Evolutionary conservation across 352 stramenopile genomes (phyloP).

Genomic region (Phytopythium delawarense): DNA sequence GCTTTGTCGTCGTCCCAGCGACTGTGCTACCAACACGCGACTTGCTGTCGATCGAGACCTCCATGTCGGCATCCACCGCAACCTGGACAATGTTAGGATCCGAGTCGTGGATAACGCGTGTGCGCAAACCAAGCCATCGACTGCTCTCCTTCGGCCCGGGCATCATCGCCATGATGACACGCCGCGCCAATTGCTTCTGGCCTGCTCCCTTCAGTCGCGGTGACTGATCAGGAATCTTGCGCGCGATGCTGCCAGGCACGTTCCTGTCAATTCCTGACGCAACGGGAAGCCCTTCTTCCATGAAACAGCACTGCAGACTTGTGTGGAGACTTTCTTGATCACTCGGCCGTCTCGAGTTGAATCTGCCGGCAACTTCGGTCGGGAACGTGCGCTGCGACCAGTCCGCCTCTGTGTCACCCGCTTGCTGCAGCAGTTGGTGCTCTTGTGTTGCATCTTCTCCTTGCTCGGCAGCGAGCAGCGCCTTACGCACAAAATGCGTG

Average conservation of each 20-base stretch:
- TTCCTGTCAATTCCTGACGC: slow-evolving; percentile 14
- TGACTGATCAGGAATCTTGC: slow-evolving; percentile 5
- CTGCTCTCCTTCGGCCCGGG: slow-evolving; percentile 6
- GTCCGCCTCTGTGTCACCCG: not conserved
- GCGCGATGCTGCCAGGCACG: slow-evolving; percentile 10
- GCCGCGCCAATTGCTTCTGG: slow-evolving; percentile 9
- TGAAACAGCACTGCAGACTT: slow-evolving; percentile 9
- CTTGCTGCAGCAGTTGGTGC: not conserved
- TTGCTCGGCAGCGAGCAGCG: slow-evolving; percentile 23
- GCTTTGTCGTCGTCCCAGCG: not conserved
- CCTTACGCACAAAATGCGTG: slow-evolving; percentile 22
- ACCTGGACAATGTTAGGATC: not conserved
- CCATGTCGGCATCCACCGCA: not conserved
- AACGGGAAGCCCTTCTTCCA: slow-evolving; percentile 9
- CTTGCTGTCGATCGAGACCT: not conserved
- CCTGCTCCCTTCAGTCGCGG: not conserved
- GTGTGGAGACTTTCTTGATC: not conserved
- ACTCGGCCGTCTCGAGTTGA: not conserved
- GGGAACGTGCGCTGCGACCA: not conserved
- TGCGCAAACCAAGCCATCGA: slow-evolving; percentile 12
- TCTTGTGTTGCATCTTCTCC: not conserved
- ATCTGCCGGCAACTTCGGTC: not conserved
- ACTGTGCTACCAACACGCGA: not conserved
- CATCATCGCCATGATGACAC: slow-evolving; percentile 13
- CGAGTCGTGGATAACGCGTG: slow-evolving; percentile 5